Evolutionary conservation across 306 rosid species (phyloP).

Genomic region (Urtica urens): DNA sequence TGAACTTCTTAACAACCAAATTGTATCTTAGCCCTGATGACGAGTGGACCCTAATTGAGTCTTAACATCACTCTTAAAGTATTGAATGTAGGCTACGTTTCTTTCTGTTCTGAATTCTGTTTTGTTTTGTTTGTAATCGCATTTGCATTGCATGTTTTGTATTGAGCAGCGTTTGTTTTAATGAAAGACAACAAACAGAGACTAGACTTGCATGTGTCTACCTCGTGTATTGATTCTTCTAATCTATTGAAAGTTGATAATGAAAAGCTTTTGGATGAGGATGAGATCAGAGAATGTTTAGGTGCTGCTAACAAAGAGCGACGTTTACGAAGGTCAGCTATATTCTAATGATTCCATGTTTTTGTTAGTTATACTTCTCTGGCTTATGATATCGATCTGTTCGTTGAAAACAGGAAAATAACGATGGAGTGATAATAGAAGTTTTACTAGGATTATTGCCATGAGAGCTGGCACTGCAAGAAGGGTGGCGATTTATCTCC

Average conservation of each 20-base stretch:
- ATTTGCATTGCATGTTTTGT: background rate
- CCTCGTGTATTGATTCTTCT: slow-evolving; percentile 33
- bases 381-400: too few relatives aligned
- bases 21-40: too few relatives aligned
- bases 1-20: too few relatives aligned
- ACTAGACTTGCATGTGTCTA: slow-evolving; percentile 20
- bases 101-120: background rate
- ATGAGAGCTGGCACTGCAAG: too few relatives aligned
- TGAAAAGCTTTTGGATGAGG: slow-evolving; percentile 27
- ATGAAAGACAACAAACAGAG: slow-evolving; percentile 48
- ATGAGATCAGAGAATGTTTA: slow-evolving; percentile 34
- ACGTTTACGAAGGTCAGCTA: slow-evolving; percentile 20
- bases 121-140: too few relatives aligned
- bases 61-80: background rate
- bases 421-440: too few relatives aligned
- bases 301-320: slow-evolving; percentile 27
- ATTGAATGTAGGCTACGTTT: background rate
- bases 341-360: too few relatives aligned
- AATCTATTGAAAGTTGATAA: slow-evolving; percentile 34
- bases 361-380: too few relatives aligned
- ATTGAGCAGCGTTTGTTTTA: slow-evolving; percentile 40
- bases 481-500: too few relatives aligned
- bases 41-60: too few relatives aligned
- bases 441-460: too few relatives aligned
- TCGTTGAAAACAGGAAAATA: too few relatives aligned